Percentiles rank a stretch among this genome's conserved stretches.
Conservation (phyloP, 495 filamentous ascomycete species). For the Mycothermus thermophilus region DNA sequence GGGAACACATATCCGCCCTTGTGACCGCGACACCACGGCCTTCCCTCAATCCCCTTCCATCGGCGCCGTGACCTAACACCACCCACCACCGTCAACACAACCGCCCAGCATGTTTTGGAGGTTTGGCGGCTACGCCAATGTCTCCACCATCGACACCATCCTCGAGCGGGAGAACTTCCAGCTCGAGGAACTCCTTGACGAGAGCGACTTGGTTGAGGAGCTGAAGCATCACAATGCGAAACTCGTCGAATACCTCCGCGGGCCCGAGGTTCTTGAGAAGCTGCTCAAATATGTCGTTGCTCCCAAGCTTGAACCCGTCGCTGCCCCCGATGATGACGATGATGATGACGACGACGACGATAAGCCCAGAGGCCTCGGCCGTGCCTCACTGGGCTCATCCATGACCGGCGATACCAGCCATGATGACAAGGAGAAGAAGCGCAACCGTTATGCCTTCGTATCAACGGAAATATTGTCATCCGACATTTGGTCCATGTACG, state of each 20-base stretch:
- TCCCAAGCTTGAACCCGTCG: constrained; percentile 47
- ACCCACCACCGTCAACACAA: constrained; percentile 23
- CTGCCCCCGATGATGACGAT: constrained; percentile 47
- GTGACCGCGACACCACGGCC: neutral
- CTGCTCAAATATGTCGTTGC: constrained; percentile 86
- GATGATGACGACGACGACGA: constrained; percentile 41
- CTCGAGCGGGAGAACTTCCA: constrained; percentile 91
- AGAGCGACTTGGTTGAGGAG: constrained; percentile 91
- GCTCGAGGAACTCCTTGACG: constrained; percentile 90
- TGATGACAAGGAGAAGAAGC: constrained; percentile 70
- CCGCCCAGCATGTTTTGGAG: constrained; percentile 85
- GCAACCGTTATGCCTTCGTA: constrained; percentile 81
- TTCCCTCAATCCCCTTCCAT: constrained; percentile 5
- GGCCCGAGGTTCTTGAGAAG: constrained; percentile 71
- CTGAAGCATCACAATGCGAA: constrained; percentile 96
- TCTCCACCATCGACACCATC: constrained; percentile 88
- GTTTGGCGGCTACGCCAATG: constrained; percentile 95
- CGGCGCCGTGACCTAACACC: constrained; percentile 29
- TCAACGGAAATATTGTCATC: constrained; percentile 88
- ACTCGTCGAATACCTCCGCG: constrained; percentile 88
- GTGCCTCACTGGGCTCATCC: constrained; percentile 30
- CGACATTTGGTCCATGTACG: constrained; percentile 90
- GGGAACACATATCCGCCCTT: neutral
- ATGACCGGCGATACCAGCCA: constrained; percentile 29
- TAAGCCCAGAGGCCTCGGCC: constrained; percentile 35